phyloP scores from a whole-genome alignment of 2,329 filamentous ascomycete species.

The Biscogniauxia mediterranea region DNA sequence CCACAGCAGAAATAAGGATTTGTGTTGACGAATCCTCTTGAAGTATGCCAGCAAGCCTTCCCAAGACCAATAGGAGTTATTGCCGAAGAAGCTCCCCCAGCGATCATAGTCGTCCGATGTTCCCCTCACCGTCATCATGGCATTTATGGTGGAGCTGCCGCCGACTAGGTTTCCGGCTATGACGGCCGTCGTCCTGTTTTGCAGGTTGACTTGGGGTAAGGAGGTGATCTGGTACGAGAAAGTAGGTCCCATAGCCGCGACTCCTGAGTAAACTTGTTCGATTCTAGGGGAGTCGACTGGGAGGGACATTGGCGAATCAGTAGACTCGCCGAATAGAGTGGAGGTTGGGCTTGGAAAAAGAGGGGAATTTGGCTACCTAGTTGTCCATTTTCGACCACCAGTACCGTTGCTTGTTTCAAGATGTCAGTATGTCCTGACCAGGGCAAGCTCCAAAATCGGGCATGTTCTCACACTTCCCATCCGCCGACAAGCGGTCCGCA shows the following conservation, averaged over 20 bases:
- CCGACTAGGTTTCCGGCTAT: slow-evolving; percentile 27
- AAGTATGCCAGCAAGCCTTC: slow-evolving; percentile 33
- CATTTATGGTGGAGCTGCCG: slow-evolving; percentile 31
- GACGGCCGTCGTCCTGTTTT: slow-evolving; percentile 23
- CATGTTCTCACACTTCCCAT: slow-evolving; percentile 26
- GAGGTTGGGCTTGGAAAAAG: no score
- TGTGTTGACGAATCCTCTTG: slow-evolving; percentile 27
- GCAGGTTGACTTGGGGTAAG: slow-evolving; percentile 25
- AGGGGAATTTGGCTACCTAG: slow-evolving; percentile 13
- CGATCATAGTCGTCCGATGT: slow-evolving; percentile 33
- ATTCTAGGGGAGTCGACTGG: slow-evolving; percentile 27
- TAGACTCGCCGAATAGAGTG: not conserved
- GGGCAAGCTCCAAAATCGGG: not conserved
- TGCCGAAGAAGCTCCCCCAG: slow-evolving; percentile 34
- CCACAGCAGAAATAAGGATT: not conserved
- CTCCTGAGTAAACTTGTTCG: slow-evolving; percentile 25
- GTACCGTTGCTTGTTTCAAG: slow-evolving; percentile 21
- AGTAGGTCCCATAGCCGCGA: slow-evolving; percentile 22
- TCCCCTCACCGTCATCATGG: slow-evolving; percentile 30
- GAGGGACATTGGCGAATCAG: no score
- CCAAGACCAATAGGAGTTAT: slow-evolving; percentile 32
- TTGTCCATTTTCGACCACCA: slow-evolving; percentile 30
- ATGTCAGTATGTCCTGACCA: slow-evolving; percentile 2
- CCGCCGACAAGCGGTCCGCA: slow-evolving; percentile 28
- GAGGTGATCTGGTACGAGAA: slow-evolving; percentile 30